Conservation (phyloP, 176 grass and related monocot genomes). For the Oryza brachyantha region DNA sequence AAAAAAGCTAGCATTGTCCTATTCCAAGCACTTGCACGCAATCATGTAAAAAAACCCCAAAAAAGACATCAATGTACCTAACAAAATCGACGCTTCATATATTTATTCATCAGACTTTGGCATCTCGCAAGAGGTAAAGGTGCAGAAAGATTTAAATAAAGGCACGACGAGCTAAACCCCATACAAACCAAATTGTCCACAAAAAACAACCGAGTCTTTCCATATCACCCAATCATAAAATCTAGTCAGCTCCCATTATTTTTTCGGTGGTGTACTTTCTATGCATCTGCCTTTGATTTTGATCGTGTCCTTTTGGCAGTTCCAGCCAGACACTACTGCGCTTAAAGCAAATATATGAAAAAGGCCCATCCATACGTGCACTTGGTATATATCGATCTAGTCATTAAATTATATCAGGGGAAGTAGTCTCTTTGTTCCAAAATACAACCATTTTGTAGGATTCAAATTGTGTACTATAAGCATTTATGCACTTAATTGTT, state of each 20-base stretch:
- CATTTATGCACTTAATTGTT: no score
- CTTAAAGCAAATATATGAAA: background rate
- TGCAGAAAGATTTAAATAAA: background rate
- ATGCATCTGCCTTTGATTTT: background rate
- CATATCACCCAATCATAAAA: slow-evolving; percentile 39
- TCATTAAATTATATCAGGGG: background rate
- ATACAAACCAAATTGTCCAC: background rate
- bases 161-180: background rate
- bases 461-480: no score
- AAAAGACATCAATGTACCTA: background rate
- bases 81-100: background rate
- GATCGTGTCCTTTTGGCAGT: background rate
- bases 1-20: background rate
- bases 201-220: slow-evolving; percentile 21
- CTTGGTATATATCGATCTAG: background rate
- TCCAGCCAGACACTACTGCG: background rate
- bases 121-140: background rate
- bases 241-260: slow-evolving; percentile 38
- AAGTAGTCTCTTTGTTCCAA: background rate
- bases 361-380: slow-evolving; percentile 13
- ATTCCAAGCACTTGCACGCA: background rate
- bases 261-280: background rate
- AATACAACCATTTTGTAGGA: no score
- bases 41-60: background rate
- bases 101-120: background rate